Base-by-base conservation (phyloP, 75 land plant genomes). In the Larix kaempferi region DNA sequence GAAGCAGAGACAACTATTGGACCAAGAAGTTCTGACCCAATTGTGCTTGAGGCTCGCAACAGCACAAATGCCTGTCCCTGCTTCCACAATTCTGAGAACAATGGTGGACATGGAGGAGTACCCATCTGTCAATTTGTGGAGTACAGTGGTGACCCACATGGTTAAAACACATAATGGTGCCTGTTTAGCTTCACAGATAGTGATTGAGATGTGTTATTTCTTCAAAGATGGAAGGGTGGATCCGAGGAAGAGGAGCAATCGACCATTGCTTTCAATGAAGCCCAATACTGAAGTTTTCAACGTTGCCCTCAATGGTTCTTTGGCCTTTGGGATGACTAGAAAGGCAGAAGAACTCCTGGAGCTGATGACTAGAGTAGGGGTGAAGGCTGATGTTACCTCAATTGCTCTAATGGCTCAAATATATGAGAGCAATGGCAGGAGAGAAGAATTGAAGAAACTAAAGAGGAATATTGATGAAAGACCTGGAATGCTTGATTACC, bases 271-370 rank as follows among this genome's bases (percentile, higher is more conserved):
- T 29, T 74, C 84, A 22, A 89, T 91, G 93, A 91, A 91, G 77
- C 93, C 93, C 49, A 87, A 86, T 69, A 54, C 86, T 15, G 60
- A 52, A 67, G 82, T 80, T 49, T 84, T 86, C 56, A 89, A 77
- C 73, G 78, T 85, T 77, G 89, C 81, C 75, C 74, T 89, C 78
- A 84, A 82, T 66, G 89, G 87, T 41, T 89, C 87, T 72, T 77
- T 91, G 22, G 74, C 82, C 65, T 87, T 81, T 83, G 89, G 86
- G 29, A 83, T 76, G 57, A 87, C 87, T n/a, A 86, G 82, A 74
- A 91, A 91, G 80, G 91, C 87, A 22, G 93, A 91, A 69, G 80
- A 86, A 60, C 82, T 91, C 67, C 85, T 89, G 60, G 87, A 87
- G 57, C 67, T 89, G 85, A 87, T 91, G 84, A 87, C 91, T 57